Conservation (phyloP, 1,284 basidiomycete genomes). For the Vanrija pseudolonga region DNA sequence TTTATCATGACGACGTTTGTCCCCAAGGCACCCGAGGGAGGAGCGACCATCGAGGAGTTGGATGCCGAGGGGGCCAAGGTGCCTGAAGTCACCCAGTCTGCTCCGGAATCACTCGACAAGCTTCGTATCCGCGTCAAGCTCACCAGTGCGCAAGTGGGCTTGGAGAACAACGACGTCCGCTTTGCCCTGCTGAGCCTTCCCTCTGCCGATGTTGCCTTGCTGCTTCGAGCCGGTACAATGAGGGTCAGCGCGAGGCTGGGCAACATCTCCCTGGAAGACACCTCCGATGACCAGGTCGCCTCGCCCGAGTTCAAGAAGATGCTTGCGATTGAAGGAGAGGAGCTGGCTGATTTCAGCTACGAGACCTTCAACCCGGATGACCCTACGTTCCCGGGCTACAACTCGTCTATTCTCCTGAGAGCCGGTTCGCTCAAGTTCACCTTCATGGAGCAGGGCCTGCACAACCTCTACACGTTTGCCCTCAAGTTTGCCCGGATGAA, state of each 20-base stretch:
- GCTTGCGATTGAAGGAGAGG: conserved; percentile 89
- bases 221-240: conserved; percentile 72
- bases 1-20: conserved; percentile 98
- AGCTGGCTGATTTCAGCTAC: conserved; percentile 93
- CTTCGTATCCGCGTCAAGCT: conserved; percentile 82
- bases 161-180: conserved; percentile 69
- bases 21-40: conserved; percentile 48
- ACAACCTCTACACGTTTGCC: conserved; percentile 78
- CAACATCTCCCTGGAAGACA: conserved; percentile 78
- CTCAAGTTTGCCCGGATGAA: conserved; percentile 86
- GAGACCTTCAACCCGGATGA: conserved; percentile 75
- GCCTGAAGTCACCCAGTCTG: too few relatives aligned
- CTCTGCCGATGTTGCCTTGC: conserved; percentile 81
- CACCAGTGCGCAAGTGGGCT: conserved; percentile 82
- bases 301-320: conserved; percentile 73
- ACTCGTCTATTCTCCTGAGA: conserved; percentile 77
- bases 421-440: conserved; percentile 90
- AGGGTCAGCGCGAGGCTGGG: conserved; percentile 80
- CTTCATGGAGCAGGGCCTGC: conserved; percentile 82
- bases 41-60: conserved; percentile 15
- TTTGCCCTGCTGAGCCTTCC: conserved; percentile 87
- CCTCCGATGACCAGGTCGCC: conserved; percentile 61
- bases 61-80: conserved; percentile 8
- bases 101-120: conserved; percentile 54
- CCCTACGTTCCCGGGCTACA: conserved; percentile 69